Evolutionary conservation across 2,329 filamentous ascomycete species (phyloP), one percentile per base, ranked within the genome.

Genomic region (Gremmenia infestans): DNA sequence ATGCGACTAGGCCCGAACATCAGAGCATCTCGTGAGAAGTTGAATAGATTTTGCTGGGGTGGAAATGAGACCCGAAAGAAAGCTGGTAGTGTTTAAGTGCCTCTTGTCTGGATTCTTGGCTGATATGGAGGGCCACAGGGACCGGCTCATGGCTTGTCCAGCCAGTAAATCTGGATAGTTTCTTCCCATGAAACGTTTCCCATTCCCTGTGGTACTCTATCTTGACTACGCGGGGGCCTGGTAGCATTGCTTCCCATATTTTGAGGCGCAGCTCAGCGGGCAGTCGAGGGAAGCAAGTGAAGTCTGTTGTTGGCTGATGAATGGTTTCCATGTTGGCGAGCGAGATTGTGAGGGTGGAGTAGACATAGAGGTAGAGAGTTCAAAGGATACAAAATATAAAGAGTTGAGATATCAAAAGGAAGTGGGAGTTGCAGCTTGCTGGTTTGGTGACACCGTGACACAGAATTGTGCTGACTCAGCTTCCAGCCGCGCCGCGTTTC

Each of bases 191-290:
- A 42, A 5, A 14, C 7, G n/a, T 47, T 9, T 9, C 22, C 9
- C 14, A 47, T 51, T 58, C 14, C 22, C 42, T 15, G 14, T 22
- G n/a, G 37, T 48, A 52, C 4, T 40, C 37, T 23, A 59, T 57
- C 32, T 39, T 52, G 4, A 65, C 50, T 11, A 48, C 54, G 25
- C 63, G 58, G 45, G 60, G 55, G 12, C 50, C 53, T 35, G 51
- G 53, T 4, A 57, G 32, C 14, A 58, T 48, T 9, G 40, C 52
- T n/a, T 50, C 23, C 62, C 62, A 66, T 23, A 63, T 64, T 37
- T 65, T 62, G 50, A 67, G 58, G 35, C 63, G 65, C 3, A 66
- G 48, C 50, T 67, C 65, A 6, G 50, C 56, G 22, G 63, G 63
- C 19, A 66, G 56, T 7, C 52, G 14, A 11, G 54, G 49, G 42